phyloP scores from a whole-genome alignment of 1,284 basidiomycete genomes.

The Tetrapyrgos nigripes region DNA sequence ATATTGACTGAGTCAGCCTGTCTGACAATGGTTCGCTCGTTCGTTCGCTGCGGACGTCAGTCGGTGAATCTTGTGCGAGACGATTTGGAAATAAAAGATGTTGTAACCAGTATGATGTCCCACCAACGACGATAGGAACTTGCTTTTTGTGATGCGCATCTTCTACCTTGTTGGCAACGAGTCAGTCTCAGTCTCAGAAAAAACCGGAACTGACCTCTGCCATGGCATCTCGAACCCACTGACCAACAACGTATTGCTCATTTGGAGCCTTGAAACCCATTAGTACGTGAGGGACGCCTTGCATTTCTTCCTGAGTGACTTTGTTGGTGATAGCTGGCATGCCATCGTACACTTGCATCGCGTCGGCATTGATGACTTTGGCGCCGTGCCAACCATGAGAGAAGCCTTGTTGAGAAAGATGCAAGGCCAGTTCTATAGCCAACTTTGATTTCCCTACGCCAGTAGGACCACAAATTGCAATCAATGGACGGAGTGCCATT shows the following conservation, averaged over 20 bases:
- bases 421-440: slow-evolving; percentile 86
- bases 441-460: slow-evolving; percentile 97
- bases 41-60: slow-evolving; percentile 1
- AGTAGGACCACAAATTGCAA: slow-evolving; percentile 93
- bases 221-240: slow-evolving; percentile 84
- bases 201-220: slow-evolving; percentile 55
- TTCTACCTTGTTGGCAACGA: slow-evolving; percentile 60
- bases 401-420: slow-evolving; percentile 43
- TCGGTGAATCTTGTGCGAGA: slow-evolving; percentile 40
- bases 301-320: slow-evolving; percentile 77
- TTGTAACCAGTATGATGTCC: slow-evolving; percentile 98
- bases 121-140: slow-evolving; percentile 92
- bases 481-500: slow-evolving; percentile 62
- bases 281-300: slow-evolving; percentile 87
- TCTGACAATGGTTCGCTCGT: slow-evolving; percentile 16
- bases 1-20: slow-evolving; percentile 9
- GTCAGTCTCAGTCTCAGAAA: neutral
- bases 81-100: slow-evolving; percentile 87
- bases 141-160: slow-evolving; percentile 65
- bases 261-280: slow-evolving; percentile 89
- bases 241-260: slow-evolving; percentile 86
- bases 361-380: slow-evolving; percentile 92
- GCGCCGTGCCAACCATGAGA: slow-evolving; percentile 60
- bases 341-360: slow-evolving; percentile 98
- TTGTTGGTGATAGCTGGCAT: slow-evolving; percentile 98